Evolutionary conservation across 371 early-diverging fungal species (phyloP), one percentile per base, ranked within the genome.

Genomic region (Nematocida minor): DNA sequence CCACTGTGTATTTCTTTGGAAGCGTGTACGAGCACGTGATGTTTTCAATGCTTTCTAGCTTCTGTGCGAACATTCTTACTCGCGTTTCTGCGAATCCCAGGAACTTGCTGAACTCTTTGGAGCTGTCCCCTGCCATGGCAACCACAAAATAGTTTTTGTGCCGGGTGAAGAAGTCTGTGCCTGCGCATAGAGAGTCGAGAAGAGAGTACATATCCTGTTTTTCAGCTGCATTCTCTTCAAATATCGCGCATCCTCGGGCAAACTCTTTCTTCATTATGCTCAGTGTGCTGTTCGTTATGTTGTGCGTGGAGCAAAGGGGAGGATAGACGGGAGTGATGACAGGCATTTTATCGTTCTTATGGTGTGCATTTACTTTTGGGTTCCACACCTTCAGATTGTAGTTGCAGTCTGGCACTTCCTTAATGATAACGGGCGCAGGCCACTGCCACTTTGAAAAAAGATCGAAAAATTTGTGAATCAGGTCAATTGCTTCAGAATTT

Each of bases 261-360:
- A 96, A 90, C 87, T 96, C 96, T 29, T 87, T 87, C 20, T 88
- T 89, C 81, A 94, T 92, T 22, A 95, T 89, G 2, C 80, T 82
- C 34, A 89, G 88, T 0, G 99, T 97, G 1, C 95, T 94, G 44
- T 86, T 86, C 0, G 92, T 91, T 9, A 99, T 94, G 81, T 97
- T 99, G 86, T 96, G 97, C 0, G 99, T 99, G 1, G 97, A 89
- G 83, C 97, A 96, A 93, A 97, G 97, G 25, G 94, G 92, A 20
- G 99, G 98, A 83, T 97, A 97, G 0, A 95, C 96, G 4, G 99
- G 99, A 14, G 99, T 99, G 77, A 99, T 97, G 60, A 99, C 91
- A 0, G 98, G 98, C 97, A 99, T 97, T 36, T 90, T 88, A 83
- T 99, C 98, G 18, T 87, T 88, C 67, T 87, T 87, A 82, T 99